Evolutionary conservation across 805 yeast species (phyloP).

Genomic region (Hanseniaspora hatyaiensis): DNA sequence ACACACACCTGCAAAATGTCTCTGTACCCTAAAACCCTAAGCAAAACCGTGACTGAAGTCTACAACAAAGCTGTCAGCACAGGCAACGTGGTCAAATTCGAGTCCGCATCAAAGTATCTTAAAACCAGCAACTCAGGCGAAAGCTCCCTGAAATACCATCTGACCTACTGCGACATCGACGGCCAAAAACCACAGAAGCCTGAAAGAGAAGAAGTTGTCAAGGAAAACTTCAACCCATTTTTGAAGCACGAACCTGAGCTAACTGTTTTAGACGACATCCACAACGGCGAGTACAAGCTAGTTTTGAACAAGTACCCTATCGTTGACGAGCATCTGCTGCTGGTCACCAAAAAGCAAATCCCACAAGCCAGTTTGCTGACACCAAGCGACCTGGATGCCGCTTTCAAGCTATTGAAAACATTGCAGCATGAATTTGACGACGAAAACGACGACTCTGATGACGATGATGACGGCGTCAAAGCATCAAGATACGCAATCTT

Average conservation of each 20-base stretch:
- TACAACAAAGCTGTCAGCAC: slow-evolving; percentile 40
- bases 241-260: slow-evolving; percentile 65
- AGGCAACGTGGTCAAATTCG: slow-evolving; percentile 42
- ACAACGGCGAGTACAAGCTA: slow-evolving; percentile 41
- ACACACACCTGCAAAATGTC: background rate
- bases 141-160: slow-evolving; percentile 29
- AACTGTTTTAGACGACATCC: slow-evolving; percentile 44
- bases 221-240: slow-evolving; percentile 55
- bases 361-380: slow-evolving; percentile 62
- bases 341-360: slow-evolving; percentile 64
- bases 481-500: slow-evolving; percentile 59
- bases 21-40: slow-evolving; percentile 29
- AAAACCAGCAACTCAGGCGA: slow-evolving; percentile 27
- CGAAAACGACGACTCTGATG: slow-evolving; percentile 18
- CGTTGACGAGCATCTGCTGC: slow-evolving; percentile 61
- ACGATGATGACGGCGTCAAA: slow-evolving; percentile 29
- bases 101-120: slow-evolving; percentile 31
- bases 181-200: slow-evolving; percentile 26
- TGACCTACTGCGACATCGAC: slow-evolving; percentile 11
- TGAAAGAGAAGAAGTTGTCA: slow-evolving; percentile 28
- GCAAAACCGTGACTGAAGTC: slow-evolving; percentile 28
- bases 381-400: slow-evolving; percentile 54
- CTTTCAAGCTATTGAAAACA: slow-evolving; percentile 42
- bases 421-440: slow-evolving; percentile 29
- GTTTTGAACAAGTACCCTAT: slow-evolving; percentile 83